Base-by-base conservation (phyloP, 1,284 basidiomycete species). In the Lentinus polychrous region DNA sequence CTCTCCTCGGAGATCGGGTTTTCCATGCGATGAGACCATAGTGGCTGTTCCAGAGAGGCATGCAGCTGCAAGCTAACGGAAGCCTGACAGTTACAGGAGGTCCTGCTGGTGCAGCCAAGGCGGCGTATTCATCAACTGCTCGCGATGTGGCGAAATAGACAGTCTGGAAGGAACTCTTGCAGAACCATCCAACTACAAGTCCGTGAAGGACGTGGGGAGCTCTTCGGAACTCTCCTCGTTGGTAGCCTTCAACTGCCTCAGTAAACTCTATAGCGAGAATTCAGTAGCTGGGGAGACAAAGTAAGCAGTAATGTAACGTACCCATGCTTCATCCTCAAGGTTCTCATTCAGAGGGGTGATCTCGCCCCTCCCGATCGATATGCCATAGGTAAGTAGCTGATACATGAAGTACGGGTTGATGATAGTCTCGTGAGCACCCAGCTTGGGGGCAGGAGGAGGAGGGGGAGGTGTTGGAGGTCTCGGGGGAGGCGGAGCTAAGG, bases 321-420 rank as follows among this genome's bases (percentile, higher is more conserved):
- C 60, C 55, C 52, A 35, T 17, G 55, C 55, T 31, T 60, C 57
- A 2, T 31, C 33, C 20, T 24, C 15, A 3, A 54, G 43, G 15
- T 23, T 34, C 15, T 32, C 27, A 20, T 35, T 50, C 18, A 2
- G 39, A 18, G 15, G 31, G 20, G 50, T 35, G 22, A 37, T 46
- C 8, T 44, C 37, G 55, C 66, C 57, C 47, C 59, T 55, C 17
- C 81, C 82, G 1, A 83, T 68, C 47, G 67, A 71, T 48, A 87
- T 79, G 7, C 81, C 83, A 58, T 87, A 85, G 53, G 73, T 60
- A 33, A 88, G 65, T 32, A 88, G 61, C 55, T 88, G 86, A 45
- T 68, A 66, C 84, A 88, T 87, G 63, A 82, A 86, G 60, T 81
- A 76, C 2, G 82, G 79, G 55, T 82, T 83, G 57, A 88, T 88